phyloP scores from a whole-genome alignment of 2,329 filamentous ascomycete genomes.

The Knoxdaviesia proteae region DNA sequence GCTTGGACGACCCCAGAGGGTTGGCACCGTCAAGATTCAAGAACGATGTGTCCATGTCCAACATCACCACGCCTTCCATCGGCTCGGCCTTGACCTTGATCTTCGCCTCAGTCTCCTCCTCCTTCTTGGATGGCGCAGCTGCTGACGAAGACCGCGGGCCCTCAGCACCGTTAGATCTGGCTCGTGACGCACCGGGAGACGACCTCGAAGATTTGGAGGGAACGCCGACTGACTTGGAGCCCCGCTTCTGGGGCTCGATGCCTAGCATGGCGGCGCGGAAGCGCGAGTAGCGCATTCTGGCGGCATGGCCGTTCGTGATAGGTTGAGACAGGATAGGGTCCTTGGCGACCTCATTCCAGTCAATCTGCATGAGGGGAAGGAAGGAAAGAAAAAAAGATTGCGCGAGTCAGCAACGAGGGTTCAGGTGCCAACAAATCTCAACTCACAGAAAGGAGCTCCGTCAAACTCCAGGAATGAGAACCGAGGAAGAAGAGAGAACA shows the following conservation, averaged over 20 bases:
- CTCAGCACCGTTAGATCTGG: slow-evolving; percentile 14
- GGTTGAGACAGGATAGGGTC: slow-evolving; percentile 30
- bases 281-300: slow-evolving; percentile 37
- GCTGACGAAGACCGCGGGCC: neutral
- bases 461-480: too few relatives aligned
- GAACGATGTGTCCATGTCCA: neutral
- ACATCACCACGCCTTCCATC: slow-evolving; percentile 11
- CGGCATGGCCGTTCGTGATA: slow-evolving; percentile 39
- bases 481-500: too few relatives aligned
- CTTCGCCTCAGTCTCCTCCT: neutral
- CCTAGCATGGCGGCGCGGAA: slow-evolving; percentile 26
- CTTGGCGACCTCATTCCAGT: slow-evolving; percentile 35
- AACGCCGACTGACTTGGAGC: slow-evolving; percentile 14
- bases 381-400: neutral
- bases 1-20: too few relatives aligned
- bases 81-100: slow-evolving; percentile 13
- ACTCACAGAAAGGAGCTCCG: too few relatives aligned
- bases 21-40: too few relatives aligned
- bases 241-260: slow-evolving; percentile 24
- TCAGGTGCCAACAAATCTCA: too few relatives aligned
- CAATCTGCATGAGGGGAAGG: slow-evolving; percentile 21
- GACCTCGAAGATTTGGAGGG: slow-evolving; percentile 21
- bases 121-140: neutral
- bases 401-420: neutral
- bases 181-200: neutral